Evolutionary conservation across 495 filamentous ascomycete genomes (phyloP), one percentile per base, ranked within the genome.

Genomic region (Aspergillus saccharolyticus): DNA sequence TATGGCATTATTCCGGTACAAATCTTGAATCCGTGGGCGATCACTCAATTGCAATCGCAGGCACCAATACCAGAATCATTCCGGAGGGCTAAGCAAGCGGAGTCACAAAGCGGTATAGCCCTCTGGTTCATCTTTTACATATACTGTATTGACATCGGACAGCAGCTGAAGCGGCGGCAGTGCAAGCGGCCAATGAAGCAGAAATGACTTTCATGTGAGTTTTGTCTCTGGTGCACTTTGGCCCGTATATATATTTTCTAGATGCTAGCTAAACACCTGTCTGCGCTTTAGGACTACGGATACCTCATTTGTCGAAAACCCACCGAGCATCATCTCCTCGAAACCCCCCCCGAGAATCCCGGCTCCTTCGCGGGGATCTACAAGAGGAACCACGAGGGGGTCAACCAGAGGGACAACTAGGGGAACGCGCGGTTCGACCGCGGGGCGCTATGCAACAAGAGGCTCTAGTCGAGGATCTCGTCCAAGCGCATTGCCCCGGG

Each of bases 151-250:
- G 25, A 30, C 22, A 56, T 16, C 5, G 1, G 44, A 8, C 9
- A 21, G 19, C 54, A 76, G 64, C 57, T n/a, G 73, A 76, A 57
- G 54, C 52, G 20, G 73, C 71, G 49, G 54, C 57, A 21, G 20
- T 49, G 16, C 64, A 65, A 63, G 55, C 65, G 19, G 63, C 69
- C 22, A 67, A 70, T 18, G 85, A 87, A 54, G 78, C 74, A 14
- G 93, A 97, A 57, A 87, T 87, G 56, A 97, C 93, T 20, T 97
- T 96, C 65, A 81, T 98, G 89, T 96, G 65, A 71, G 86, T n/a
- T n/a, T n/a, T n/a, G n/a, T n/a, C n/a, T n/a, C n/a, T n/a, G n/a
- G n/a, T n/a, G n/a, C n/a, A n/a, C n/a, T n/a, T n/a, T n/a, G n/a
- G n/a, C n/a, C n/a, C n/a, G n/a, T n/a, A n/a, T n/a, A n/a, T n/a